Evolutionary conservation across 257 asterid species (phyloP).

Genomic region (Striga asiatica): DNA sequence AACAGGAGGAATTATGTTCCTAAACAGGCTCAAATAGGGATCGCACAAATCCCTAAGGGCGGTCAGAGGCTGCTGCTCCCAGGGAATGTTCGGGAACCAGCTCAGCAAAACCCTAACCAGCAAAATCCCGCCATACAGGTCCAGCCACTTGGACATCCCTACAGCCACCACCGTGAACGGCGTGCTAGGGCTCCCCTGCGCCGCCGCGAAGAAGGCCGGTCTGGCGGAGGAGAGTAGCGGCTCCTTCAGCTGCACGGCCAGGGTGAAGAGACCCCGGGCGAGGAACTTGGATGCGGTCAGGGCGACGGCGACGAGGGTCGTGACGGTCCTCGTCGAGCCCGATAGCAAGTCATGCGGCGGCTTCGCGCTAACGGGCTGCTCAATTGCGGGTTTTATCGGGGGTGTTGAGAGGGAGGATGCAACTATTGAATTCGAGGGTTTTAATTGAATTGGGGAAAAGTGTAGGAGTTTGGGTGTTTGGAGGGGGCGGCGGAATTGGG

Average conservation of each 20-base stretch:
- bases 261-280: conserved; percentile 19
- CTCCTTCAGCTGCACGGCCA: conserved; percentile 31
- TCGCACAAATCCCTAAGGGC: conserved; percentile 94
- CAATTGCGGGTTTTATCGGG: not conserved
- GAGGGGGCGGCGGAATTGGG: not conserved
- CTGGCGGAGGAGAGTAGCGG: conserved; percentile 43
- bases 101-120: conserved; percentile 82
- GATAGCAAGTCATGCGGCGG: conserved; percentile 28
- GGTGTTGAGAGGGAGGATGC: conserved; percentile 23
- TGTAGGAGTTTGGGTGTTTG: conserved; percentile 17
- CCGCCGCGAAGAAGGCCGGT: conserved; percentile 82
- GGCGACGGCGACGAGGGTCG: conserved; percentile 46
- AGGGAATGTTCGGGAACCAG: conserved; percentile 94
- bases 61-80: conserved; percentile 89
- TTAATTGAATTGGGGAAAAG: conserved; percentile 7
- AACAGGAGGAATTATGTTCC: conserved; percentile 81
- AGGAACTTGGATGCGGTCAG: conserved; percentile 38
- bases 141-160: conserved; percentile 88
- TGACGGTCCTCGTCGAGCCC: conserved; percentile 66
- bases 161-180: conserved; percentile 90
- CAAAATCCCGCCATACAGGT: conserved; percentile 73
- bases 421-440: conserved; percentile 18
- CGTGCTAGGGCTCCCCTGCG: conserved; percentile 39
- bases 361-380: not conserved
- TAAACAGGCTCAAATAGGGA: conserved; percentile 80